Evolutionary conservation across 208 protist genomes (phyloP).

Genomic region (Histomonas meleagridis): DNA sequence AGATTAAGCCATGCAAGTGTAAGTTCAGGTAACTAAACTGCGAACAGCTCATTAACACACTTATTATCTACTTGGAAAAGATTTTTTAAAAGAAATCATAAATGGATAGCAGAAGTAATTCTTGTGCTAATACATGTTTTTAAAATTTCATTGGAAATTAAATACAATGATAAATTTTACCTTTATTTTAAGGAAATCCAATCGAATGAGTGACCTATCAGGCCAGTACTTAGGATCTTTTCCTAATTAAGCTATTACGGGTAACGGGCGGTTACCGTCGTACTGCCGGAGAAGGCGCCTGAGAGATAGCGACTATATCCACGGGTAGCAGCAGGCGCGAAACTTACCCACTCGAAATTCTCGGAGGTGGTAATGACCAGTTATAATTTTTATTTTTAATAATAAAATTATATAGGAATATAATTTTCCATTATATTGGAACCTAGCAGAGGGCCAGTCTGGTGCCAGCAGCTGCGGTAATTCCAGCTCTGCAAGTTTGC

Average conservation of each 20-base stretch:
- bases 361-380: neutral
- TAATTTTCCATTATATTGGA: neutral
- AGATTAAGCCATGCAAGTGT: neutral
- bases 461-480: conserved; percentile 46
- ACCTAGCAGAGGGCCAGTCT: conserved; percentile 37
- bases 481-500: conserved; percentile 43
- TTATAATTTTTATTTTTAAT: neutral
- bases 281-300: conserved; percentile 26
- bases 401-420: neutral
- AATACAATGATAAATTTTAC: too few species aligned
- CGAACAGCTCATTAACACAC: too few species aligned
- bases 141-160: too few species aligned
- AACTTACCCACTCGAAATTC: conserved; percentile 3
- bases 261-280: conserved; percentile 58
- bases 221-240: conserved; percentile 62
- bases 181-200: neutral
- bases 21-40: too few species aligned
- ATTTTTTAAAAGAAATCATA: too few species aligned
- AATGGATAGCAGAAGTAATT: too few species aligned
- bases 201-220: conserved; percentile 53
- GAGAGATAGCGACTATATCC: neutral
- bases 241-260: conserved; percentile 61
- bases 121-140: too few species aligned
- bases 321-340: conserved; percentile 17
- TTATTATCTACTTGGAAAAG: too few species aligned